phyloP scores from a whole-genome alignment of 176 grass and related monocot genomes.

The Chrysopogon serrulatus region DNA sequence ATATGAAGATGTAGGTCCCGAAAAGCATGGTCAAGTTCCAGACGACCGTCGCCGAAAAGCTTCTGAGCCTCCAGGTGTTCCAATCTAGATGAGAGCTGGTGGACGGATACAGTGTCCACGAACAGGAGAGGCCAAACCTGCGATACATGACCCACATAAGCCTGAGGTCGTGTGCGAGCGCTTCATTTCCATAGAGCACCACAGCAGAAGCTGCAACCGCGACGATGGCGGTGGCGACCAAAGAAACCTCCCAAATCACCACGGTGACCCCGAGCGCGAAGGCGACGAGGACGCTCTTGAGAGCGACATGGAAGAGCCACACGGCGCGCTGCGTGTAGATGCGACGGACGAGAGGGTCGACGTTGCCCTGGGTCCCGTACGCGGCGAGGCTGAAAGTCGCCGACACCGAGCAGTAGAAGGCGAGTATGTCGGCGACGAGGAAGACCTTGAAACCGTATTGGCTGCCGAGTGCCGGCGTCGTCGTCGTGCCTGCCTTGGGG shows the following conservation, averaged over 20 bases:
- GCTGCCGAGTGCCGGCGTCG: neutral
- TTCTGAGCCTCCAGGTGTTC: neutral
- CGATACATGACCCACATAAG: neutral
- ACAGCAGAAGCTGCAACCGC: neutral
- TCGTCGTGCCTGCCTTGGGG: neutral
- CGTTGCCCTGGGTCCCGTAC: neutral
- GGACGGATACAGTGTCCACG: neutral
- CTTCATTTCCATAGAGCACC: neutral
- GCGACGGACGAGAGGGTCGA: neutral
- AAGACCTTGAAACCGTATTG: neutral
- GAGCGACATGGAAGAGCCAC: neutral
- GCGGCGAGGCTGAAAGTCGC: constrained; percentile 8
- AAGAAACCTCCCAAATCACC: constrained; percentile 13
- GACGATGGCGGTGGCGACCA: neutral
- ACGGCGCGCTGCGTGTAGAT: neutral
- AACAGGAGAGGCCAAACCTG: neutral
- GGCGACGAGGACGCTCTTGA: neutral
- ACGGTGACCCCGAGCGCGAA: neutral
- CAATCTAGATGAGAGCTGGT: neutral
- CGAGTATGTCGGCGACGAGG: neutral
- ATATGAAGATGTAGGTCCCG: neutral
- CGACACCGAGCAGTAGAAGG: neutral
- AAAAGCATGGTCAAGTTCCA: neutral
- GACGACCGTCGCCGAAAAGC: neutral
- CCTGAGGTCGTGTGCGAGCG: neutral